Conservation (phyloP, 2,329 filamentous ascomycete genomes). For the Trichoderma atrobrunneum region DNA sequence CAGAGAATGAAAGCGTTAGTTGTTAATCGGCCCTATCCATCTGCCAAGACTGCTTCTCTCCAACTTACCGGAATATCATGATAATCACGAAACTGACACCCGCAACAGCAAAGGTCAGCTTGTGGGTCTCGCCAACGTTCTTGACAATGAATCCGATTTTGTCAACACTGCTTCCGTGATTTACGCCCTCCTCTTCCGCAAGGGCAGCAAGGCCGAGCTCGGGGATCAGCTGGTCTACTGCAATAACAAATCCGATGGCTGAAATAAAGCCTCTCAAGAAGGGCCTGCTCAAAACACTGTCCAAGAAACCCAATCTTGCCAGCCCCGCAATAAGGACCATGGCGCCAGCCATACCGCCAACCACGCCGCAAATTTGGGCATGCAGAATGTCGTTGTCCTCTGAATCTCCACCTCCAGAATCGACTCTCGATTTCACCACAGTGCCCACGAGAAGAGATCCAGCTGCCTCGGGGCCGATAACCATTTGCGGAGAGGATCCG, state of each 20-base stretch:
- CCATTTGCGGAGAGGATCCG: constrained; percentile 87
- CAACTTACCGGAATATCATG: constrained; percentile 76
- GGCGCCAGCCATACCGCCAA: constrained; percentile 81
- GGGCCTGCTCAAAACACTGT: constrained; percentile 88
- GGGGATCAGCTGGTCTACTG: constrained; percentile 90
- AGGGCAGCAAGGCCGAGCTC: constrained; percentile 73
- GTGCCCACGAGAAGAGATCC: constrained; percentile 87
- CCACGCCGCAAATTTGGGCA: constrained; percentile 80
- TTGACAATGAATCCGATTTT: constrained; percentile 77
- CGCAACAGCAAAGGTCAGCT: constrained; percentile 72
- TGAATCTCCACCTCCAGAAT: constrained; percentile 59
- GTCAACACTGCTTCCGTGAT: constrained; percentile 80
- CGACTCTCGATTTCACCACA: constrained; percentile 75
- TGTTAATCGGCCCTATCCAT: background rate
- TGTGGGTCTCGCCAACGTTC: constrained; percentile 65
- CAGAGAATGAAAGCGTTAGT: background rate
- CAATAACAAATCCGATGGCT: constrained; percentile 93
- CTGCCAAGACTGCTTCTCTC: background rate
- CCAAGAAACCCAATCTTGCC: constrained; percentile 83
- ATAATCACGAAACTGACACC: constrained; percentile 80
- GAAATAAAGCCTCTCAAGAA: constrained; percentile 96
- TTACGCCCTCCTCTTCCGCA: constrained; percentile 63
- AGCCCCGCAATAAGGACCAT: constrained; percentile 87
- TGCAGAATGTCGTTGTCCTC: constrained; percentile 66
- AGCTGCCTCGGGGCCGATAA: constrained; percentile 91